Conservation (phyloP, 1,284 basidiomycete species). For the Ceratobasidium papillatum region DNA sequence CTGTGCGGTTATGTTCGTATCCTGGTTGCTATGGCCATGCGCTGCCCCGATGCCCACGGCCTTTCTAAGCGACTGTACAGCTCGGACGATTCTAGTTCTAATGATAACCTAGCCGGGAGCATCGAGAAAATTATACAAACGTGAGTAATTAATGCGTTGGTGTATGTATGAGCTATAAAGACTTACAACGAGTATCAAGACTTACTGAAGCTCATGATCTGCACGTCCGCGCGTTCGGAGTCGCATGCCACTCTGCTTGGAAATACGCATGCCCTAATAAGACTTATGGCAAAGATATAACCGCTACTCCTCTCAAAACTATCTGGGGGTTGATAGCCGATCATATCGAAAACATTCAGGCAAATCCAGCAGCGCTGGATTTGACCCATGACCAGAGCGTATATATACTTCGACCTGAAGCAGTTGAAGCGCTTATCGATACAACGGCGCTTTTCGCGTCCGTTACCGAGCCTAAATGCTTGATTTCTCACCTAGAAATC, state of each 20-base stretch:
- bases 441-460: neutral
- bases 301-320: neutral
- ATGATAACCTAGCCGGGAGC: neutral
- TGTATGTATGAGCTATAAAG: neutral
- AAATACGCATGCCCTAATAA: neutral
- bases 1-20: slow-evolving; percentile 22
- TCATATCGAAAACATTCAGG: neutral
- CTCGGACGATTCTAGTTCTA: neutral
- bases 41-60: neutral
- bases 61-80: neutral
- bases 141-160: neutral
- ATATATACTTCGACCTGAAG: neutral
- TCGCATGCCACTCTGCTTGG: neutral
- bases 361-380: neutral
- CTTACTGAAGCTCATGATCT: neutral
- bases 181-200: neutral
- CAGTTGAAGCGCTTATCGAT: neutral
- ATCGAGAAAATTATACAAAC: neutral
- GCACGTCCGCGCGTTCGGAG: neutral
- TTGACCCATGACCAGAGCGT: too few relatives aligned
- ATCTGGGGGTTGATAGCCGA: neutral
- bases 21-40: neutral
- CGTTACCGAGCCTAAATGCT: neutral
- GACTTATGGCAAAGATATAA: neutral
- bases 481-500: neutral